Evolutionary conservation across 139 green algal species (phyloP).

Genomic region (Spirogloea muscicola): DNA sequence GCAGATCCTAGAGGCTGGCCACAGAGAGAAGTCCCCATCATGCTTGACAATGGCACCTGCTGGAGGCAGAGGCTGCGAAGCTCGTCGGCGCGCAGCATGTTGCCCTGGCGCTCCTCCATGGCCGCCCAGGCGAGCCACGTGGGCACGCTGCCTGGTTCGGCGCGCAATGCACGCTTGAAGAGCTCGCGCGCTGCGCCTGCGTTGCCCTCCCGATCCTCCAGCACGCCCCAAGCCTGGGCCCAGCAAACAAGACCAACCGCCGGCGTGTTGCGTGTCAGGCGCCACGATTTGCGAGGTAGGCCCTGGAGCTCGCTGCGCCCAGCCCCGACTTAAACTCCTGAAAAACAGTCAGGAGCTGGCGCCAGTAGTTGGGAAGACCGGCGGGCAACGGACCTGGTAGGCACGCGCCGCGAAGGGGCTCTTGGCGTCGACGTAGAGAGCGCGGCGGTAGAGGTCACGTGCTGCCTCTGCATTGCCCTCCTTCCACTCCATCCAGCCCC

Average conservation of each 20-base stretch:
- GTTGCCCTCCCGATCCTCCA: constrained; percentile 76
- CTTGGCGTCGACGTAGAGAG: constrained; percentile 68
- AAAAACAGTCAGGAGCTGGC: too few relatives aligned
- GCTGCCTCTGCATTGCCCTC: constrained; percentile 66
- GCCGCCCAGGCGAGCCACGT: constrained; percentile 70
- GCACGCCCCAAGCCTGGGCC: constrained; percentile 79
- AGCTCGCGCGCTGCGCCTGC: constrained; percentile 72
- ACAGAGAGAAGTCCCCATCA: too few relatives aligned
- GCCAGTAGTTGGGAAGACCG: too few relatives aligned
- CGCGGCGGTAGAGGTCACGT: constrained; percentile 87
- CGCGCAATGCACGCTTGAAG: constrained; percentile 85
- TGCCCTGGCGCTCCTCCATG: constrained; percentile 82
- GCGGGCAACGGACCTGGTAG: too few relatives aligned
- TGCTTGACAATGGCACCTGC: constrained; percentile 41
- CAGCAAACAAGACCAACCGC: too few relatives aligned
- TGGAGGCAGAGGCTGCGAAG: constrained; percentile 69
- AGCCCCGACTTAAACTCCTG: too few relatives aligned
- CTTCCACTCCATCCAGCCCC: constrained; percentile 71
- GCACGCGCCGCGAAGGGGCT: not conserved
- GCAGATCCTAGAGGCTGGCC: not conserved
- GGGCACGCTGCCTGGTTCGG: constrained; percentile 46
- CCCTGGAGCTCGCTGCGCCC: too few relatives aligned
- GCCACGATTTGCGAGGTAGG: too few relatives aligned
- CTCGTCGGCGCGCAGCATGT: constrained; percentile 71
- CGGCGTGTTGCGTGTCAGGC: too few relatives aligned